Conservation (phyloP, 2,329 filamentous ascomycete genomes). For the Fusarium abutilonis region DNA sequence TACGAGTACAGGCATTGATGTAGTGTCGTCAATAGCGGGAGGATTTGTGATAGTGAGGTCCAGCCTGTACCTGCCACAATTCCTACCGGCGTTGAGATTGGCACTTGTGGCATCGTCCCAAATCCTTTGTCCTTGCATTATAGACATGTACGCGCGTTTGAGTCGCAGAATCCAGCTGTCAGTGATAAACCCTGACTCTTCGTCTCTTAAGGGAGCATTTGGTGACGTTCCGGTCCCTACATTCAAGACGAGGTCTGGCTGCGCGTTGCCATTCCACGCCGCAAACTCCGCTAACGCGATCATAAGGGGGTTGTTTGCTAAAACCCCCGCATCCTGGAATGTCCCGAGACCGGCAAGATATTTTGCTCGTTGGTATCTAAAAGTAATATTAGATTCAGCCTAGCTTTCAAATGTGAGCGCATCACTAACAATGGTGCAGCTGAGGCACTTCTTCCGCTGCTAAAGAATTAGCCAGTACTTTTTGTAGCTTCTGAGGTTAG, state of each 20-base stretch:
- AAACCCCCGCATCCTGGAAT: slow-evolving; percentile 10
- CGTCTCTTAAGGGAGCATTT: neutral
- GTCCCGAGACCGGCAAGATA: slow-evolving; percentile 6
- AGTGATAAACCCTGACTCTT: neutral
- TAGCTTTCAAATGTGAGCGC: too few species aligned
- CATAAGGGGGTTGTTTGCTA: slow-evolving; percentile 10
- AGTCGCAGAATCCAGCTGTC: neutral
- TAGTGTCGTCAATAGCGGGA: slow-evolving; percentile 10
- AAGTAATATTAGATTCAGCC: too few species aligned
- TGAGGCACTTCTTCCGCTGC: slow-evolving; percentile 3
- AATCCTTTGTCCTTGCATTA: slow-evolving; percentile 4
- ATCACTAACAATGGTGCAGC: slow-evolving; percentile 7
- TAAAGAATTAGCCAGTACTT: neutral
- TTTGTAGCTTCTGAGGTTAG: neutral
- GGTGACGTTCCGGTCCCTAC: slow-evolving; percentile 7
- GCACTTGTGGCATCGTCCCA: slow-evolving; percentile 5
- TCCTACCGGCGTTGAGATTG: neutral
- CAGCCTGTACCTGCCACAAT: slow-evolving; percentile 7
- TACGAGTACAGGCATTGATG: slow-evolving; percentile 1
- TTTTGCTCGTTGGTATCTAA: slow-evolving; percentile 9
- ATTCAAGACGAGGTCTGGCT: slow-evolving; percentile 13
- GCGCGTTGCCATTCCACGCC: neutral
- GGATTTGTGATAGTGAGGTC: slow-evolving; percentile 5
- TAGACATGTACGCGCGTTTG: neutral
- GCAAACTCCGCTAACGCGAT: slow-evolving; percentile 9